phyloP scores from a whole-genome alignment of 352 stramenopile genomes.

The Albugo candida region DNA sequence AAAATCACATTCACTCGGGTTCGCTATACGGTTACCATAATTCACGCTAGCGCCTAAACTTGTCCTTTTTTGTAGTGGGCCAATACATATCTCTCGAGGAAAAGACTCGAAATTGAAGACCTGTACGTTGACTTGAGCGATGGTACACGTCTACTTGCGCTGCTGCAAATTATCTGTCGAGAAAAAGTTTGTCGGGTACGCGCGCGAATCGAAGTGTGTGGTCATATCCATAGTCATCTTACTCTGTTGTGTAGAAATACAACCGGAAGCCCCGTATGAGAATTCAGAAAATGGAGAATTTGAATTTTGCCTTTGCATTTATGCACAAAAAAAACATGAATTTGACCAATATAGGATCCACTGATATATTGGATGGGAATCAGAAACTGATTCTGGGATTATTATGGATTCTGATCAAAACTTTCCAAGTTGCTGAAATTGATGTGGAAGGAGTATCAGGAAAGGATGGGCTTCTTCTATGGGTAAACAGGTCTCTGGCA shows the following conservation, averaged over 20 bases:
- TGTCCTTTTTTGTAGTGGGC: constrained; percentile 36
- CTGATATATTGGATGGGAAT: constrained; percentile 83
- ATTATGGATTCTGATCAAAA: constrained; percentile 87
- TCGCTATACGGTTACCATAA: constrained; percentile 4
- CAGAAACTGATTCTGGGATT: constrained; percentile 82
- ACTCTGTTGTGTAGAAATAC: constrained; percentile 38
- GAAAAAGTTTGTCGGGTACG: constrained; percentile 72
- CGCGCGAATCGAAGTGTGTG: background rate
- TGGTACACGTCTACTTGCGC: constrained; percentile 66
- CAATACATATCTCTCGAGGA: constrained; percentile 78
- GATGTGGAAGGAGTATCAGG: constrained; percentile 78
- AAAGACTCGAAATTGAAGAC: constrained; percentile 78
- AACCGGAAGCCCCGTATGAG: constrained; percentile 85
- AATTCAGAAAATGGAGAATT: constrained; percentile 87
- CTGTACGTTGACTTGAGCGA: constrained; percentile 79
- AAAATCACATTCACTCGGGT: constrained; percentile 84
- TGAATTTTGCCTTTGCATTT: constrained; percentile 81
- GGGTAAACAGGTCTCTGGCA: constrained; percentile 69
- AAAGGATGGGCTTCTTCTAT: constrained; percentile 80
- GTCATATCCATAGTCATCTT: background rate
- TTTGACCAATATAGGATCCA: constrained; percentile 81
- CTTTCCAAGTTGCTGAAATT: constrained; percentile 73
- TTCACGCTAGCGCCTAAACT: background rate
- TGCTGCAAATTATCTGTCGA: constrained; percentile 78
- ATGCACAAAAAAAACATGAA: constrained; percentile 79